A percentile compares a stretch with the other conserved stretches of the same genome.
These are phyloP conservation scores for Laguncularia racemosa DNA, from an alignment of 345 rosid genomes.

Conservation along the genomic window DNA sequence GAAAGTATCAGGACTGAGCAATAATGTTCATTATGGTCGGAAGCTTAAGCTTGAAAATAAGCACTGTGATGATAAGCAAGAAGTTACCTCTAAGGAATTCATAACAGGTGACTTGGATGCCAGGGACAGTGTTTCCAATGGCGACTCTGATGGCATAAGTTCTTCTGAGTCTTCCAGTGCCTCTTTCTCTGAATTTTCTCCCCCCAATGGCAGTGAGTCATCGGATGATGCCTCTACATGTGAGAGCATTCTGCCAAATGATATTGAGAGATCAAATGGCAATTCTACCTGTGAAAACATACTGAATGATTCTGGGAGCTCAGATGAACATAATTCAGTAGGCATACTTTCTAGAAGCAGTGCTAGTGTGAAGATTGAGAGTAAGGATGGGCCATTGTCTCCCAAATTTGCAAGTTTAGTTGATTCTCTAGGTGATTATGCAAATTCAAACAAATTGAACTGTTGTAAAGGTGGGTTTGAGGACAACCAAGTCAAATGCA, in stretches of 20 bases:
- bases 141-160: conserved; percentile 26
- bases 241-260: conserved; percentile 55
- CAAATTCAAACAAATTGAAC: conserved; percentile 20
- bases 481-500: conserved; percentile 6
- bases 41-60: conserved; percentile 10
- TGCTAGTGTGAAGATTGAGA: conserved; percentile 26
- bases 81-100: conserved; percentile 22
- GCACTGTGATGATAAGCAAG: conserved; percentile 16
- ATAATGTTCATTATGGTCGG: not conserved
- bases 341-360: conserved; percentile 27
- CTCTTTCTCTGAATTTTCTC: conserved; percentile 72
- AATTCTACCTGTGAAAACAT: conserved; percentile 58
- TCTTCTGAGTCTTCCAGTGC: conserved; percentile 51
- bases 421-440: conserved; percentile 42
- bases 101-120: conserved; percentile 19
- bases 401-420: conserved; percentile 76
- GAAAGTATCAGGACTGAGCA: conserved; percentile 10
- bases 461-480: conserved; percentile 19
- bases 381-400: conserved; percentile 39
- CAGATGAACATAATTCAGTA: conserved; percentile 27
- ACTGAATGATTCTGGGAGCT: conserved; percentile 47
- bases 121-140: conserved; percentile 31
- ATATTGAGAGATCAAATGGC: conserved; percentile 63
- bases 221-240: conserved; percentile 65
- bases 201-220: conserved; percentile 47